Percentiles rank a stretch among this genome's conserved stretches.
Conservation (phyloP, 352 stramenopile species). For the Aphanomyces euteiches region DNA sequence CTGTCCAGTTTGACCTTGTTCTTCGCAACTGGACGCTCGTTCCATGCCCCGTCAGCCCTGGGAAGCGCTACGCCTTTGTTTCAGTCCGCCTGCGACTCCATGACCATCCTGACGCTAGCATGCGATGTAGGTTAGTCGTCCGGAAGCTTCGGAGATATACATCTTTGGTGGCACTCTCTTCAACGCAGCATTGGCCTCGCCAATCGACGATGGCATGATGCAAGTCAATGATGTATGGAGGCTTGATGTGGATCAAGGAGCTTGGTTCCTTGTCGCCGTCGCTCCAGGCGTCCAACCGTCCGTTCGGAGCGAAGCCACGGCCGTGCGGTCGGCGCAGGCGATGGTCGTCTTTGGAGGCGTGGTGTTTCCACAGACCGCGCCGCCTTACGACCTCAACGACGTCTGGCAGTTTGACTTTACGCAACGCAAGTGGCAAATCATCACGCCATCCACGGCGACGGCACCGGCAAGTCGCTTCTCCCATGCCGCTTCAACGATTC, state of each 20-base stretch:
- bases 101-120: no score
- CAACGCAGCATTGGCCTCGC: not conserved
- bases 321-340: not conserved
- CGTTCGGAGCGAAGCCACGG: not conserved
- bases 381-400: constrained; percentile 17
- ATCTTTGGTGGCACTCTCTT: constrained; percentile 21
- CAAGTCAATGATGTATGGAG: constrained; percentile 23
- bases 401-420: constrained; percentile 9
- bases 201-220: not conserved
- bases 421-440: not conserved
- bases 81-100: not conserved
- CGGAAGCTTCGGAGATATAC: not conserved
- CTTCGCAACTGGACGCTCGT: not conserved
- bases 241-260: not conserved
- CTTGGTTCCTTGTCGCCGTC: not conserved
- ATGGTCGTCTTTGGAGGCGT: constrained; percentile 25
- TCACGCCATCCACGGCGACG: not conserved
- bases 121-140: no score
- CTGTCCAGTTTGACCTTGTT: constrained; percentile 22
- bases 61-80: constrained; percentile 9
- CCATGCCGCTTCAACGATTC: constrained; percentile 19
- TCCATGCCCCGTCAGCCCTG: not conserved
- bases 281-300: not conserved
- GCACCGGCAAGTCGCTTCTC: not conserved
- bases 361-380: not conserved